Evolutionary conservation across 2,329 filamentous ascomycete genomes (phyloP).

Genomic region (Neonectria coccinea): DNA sequence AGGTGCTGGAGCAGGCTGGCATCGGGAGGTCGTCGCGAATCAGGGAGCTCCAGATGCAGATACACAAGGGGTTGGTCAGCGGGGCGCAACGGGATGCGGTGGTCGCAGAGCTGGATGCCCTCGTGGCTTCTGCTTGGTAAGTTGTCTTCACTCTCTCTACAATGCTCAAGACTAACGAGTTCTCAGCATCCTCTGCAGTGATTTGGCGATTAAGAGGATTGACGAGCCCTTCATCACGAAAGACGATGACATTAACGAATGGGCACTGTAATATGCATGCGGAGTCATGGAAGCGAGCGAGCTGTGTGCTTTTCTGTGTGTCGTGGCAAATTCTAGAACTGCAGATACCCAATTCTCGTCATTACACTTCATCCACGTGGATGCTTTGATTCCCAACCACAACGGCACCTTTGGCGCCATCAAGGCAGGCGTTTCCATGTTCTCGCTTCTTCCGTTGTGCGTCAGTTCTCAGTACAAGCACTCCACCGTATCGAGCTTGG

Average conservation of each 20-base stretch:
- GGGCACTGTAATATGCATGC: slow-evolving; percentile 69
- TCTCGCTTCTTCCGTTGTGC: not conserved
- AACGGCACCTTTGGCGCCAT: not conserved
- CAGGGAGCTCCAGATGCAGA: slow-evolving; percentile 84
- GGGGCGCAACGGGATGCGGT: slow-evolving; percentile 82
- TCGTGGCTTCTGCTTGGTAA: slow-evolving; percentile 91
- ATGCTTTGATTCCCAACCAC: slow-evolving; percentile 2
- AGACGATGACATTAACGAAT: slow-evolving; percentile 81
- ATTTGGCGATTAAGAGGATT: slow-evolving; percentile 93
- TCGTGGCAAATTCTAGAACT: slow-evolving; percentile 43
- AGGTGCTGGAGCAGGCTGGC: slow-evolving; percentile 85
- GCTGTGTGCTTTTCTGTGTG: slow-evolving; percentile 30
- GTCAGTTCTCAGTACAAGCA: slow-evolving; percentile 50
- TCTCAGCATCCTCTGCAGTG: slow-evolving; percentile 87
- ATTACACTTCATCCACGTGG: slow-evolving; percentile 25
- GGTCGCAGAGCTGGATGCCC: slow-evolving; percentile 88
- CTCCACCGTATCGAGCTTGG: slow-evolving; percentile 52
- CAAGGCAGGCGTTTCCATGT: not conserved
- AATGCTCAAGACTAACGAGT: slow-evolving; percentile 36
- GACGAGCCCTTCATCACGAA: slow-evolving; percentile 89
- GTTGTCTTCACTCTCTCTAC: slow-evolving; percentile 40
- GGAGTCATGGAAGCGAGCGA: slow-evolving; percentile 30
- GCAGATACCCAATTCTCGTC: slow-evolving; percentile 44
- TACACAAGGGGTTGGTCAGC: slow-evolving; percentile 79
- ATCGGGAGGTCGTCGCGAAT: slow-evolving; percentile 82